Percentiles rank a stretch among this genome's conserved stretches.
These are phyloP conservation scores for Amanita molliuscula DNA, from an alignment of 768 basidiomycete species.

Conservation along the genomic window DNA sequence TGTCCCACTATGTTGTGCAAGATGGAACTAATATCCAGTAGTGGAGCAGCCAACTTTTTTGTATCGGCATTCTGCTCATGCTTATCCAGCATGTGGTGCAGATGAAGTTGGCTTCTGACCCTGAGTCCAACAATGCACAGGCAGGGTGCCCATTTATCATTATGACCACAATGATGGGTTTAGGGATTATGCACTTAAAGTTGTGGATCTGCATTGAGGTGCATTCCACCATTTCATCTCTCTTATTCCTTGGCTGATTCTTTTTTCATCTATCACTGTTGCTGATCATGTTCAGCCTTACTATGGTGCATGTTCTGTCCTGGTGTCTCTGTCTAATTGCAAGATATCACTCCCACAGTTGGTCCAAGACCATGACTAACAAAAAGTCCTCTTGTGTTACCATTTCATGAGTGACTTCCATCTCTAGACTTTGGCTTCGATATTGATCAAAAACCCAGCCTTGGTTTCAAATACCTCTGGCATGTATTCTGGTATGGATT, in stretches of 20 bases:
- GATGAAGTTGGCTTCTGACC: constrained; percentile 32
- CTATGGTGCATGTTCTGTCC: too few relatives aligned
- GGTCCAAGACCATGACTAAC: too few relatives aligned
- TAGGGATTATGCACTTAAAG: constrained; percentile 13
- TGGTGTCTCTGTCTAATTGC: too few relatives aligned
- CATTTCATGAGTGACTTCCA: too few relatives aligned
- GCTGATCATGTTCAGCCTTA: too few relatives aligned
- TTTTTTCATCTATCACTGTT: neutral
- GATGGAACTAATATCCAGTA: constrained; percentile 18
- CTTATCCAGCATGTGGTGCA: constrained; percentile 22
- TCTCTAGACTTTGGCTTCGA: too few relatives aligned
- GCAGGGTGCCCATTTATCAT: constrained; percentile 22
- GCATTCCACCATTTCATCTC: constrained; percentile 10
- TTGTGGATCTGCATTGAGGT: constrained; percentile 16
- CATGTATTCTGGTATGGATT: too few relatives aligned
- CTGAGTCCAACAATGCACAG: constrained; percentile 25
- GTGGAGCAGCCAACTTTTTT: constrained; percentile 15
- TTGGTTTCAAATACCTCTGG: too few relatives aligned
- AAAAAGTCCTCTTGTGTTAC: too few relatives aligned
- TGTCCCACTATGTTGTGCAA: constrained; percentile 12
- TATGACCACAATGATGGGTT: constrained; percentile 21
- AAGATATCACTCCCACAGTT: too few relatives aligned
- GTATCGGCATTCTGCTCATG: constrained; percentile 27
- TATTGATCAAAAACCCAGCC: too few relatives aligned
- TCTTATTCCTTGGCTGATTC: neutral